phyloP scores from a whole-genome alignment of 2,329 filamentous ascomycete genomes.

The Zasmidium citrigriseum region DNA sequence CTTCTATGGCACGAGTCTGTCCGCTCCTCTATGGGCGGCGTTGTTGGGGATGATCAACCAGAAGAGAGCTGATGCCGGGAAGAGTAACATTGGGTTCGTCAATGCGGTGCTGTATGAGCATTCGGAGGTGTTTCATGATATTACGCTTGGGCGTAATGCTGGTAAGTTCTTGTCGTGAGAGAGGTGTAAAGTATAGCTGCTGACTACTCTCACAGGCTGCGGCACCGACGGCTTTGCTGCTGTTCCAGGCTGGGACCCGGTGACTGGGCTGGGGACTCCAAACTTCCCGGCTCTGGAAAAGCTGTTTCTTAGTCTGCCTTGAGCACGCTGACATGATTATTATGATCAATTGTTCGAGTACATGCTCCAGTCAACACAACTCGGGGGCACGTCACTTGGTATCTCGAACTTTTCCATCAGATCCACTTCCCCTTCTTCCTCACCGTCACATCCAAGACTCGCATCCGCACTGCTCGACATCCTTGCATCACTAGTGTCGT shows the following conservation, averaged over 20 bases:
- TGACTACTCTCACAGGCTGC: constrained; percentile 16
- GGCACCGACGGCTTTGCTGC: constrained; percentile 13
- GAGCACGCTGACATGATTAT: too few relatives aligned
- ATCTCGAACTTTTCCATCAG: background rate
- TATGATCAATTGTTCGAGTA: too few relatives aligned
- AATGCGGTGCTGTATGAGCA: constrained; percentile 61
- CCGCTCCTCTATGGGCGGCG: constrained; percentile 52
- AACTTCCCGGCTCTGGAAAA: constrained; percentile 15
- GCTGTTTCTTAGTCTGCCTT: constrained; percentile 13
- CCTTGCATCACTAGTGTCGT: background rate
- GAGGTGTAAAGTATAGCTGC: constrained; percentile 5
- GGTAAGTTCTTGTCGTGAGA: constrained; percentile 14
- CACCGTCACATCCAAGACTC: background rate
- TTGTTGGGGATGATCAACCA: constrained; percentile 65
- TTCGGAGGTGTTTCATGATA: constrained; percentile 53
- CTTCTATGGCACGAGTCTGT: constrained; percentile 51
- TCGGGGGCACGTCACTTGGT: background rate
- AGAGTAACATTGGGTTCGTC: constrained; percentile 48
- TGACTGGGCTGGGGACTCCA: constrained; percentile 23
- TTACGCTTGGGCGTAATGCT: constrained; percentile 34
- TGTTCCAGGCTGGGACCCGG: constrained; percentile 21
- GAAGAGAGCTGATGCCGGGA: constrained; percentile 52
- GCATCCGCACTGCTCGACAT: background rate
- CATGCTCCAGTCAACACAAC: constrained; percentile 8
- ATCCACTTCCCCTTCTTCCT: background rate